Percentiles rank a stretch among this genome's conserved stretches.
phyloP scores from a whole-genome alignment of 2,329 filamentous ascomycete species.

The Fusarium brachygibbosum region DNA sequence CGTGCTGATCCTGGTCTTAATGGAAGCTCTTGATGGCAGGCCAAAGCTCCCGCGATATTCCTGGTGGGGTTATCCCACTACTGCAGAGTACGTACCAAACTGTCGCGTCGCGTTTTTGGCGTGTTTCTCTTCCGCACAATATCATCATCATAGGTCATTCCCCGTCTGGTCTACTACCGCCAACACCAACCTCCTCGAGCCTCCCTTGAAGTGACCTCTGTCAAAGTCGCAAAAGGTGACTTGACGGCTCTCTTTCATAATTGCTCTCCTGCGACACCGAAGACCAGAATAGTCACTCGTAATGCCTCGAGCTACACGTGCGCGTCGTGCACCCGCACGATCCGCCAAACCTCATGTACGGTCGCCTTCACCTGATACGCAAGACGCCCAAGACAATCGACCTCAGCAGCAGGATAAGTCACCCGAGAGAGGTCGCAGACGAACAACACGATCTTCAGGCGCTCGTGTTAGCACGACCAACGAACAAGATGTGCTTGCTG shows the following conservation, averaged over 20 bases:
- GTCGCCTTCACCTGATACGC: conserved; percentile 37
- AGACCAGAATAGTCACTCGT: conserved; percentile 3
- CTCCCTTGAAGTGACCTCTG: conserved; percentile 3
- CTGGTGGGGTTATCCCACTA: conserved; percentile 1
- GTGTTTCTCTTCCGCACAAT: conserved; percentile 48
- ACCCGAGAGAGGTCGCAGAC: conserved; percentile 44
- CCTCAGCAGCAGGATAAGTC: conserved; percentile 29
- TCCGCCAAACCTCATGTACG: conserved; percentile 40
- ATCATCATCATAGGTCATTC: conserved; percentile 43
- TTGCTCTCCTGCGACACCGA: background rate
- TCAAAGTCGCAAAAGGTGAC: conserved; percentile 14
- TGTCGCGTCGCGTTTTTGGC: conserved; percentile 52
- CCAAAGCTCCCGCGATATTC: conserved; percentile 29
- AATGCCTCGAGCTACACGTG: conserved; percentile 52
- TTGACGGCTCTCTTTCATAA: background rate
- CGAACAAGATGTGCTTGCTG: conserved; percentile 46
- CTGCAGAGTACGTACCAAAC: conserved; percentile 30
- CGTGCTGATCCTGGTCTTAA: conserved; percentile 16
- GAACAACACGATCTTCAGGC: conserved; percentile 45
- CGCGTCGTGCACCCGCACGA: conserved; percentile 47
- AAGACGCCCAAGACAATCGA: conserved; percentile 33
- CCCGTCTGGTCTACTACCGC: conserved; percentile 7
- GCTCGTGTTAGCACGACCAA: conserved; percentile 43
- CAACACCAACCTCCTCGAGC: conserved; percentile 13
- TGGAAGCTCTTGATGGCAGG: conserved; percentile 14